A percentile compares a stretch with the other conserved stretches of the same genome.
These are phyloP conservation scores for Hyphodiscus sp. DNA, from an alignment of 2,329 filamentous ascomycete species.

Conservation along the genomic window DNA sequence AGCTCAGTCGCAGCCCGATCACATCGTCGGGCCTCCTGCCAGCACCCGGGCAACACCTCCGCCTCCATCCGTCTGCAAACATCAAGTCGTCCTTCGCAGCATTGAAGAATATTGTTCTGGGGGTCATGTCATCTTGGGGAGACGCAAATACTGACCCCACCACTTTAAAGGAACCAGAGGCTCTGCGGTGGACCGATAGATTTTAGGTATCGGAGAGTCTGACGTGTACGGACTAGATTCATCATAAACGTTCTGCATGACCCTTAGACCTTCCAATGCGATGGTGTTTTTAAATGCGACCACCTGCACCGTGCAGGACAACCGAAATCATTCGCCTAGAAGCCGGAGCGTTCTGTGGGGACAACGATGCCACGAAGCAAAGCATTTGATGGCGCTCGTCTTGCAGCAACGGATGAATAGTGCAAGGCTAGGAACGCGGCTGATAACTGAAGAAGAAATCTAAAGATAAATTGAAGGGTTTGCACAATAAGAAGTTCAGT, in stretches of 20 bases:
- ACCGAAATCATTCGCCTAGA: conserved; percentile 18
- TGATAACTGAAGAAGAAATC: conserved; percentile 15
- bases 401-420: conserved; percentile 22
- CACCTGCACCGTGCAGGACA: conserved; percentile 18
- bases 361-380: conserved; percentile 25
- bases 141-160: conserved; percentile 6
- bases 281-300: conserved; percentile 19
- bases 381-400: conserved; percentile 19
- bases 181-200: conserved; percentile 18
- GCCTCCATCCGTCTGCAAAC: conserved; percentile 27
- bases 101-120: conserved; percentile 12
- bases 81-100: conserved; percentile 22
- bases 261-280: conserved; percentile 21
- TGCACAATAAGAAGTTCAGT: neutral
- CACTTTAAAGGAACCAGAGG: conserved; percentile 7
- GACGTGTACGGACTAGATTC: conserved; percentile 26
- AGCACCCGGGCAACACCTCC: conserved; percentile 39
- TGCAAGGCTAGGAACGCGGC: conserved; percentile 18
- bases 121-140: conserved; percentile 7
- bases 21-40: conserved; percentile 46
- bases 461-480: neutral
- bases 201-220: conserved; percentile 18
- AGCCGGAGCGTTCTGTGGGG: conserved; percentile 15
- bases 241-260: conserved; percentile 17
- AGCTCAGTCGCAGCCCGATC: conserved; percentile 42